These are phyloP conservation scores for Telfairia occidentalis DNA, from an alignment of 331 rosid genomes.

Conservation along the genomic window DNA sequence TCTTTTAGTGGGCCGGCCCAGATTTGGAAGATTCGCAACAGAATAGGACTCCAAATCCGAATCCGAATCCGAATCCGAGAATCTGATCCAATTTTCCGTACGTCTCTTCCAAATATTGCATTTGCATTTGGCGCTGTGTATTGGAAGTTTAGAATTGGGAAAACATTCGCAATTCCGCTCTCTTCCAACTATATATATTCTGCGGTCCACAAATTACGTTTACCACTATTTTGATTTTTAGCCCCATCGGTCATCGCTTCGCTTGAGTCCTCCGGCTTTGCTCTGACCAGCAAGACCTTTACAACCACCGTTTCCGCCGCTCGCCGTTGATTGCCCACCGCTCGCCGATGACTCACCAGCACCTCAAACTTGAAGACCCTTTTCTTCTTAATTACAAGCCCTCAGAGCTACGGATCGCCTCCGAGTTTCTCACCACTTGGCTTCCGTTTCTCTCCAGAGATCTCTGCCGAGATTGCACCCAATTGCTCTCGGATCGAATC, in stretches of 20 bases:
- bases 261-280: neutral
- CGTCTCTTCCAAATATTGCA: neutral
- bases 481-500: slow-evolving; percentile 57
- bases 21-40: neutral
- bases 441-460: slow-evolving; percentile 80
- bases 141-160: neutral
- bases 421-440: slow-evolving; percentile 77
- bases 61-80: neutral
- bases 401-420: slow-evolving; percentile 69
- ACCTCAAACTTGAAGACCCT: slow-evolving; percentile 35
- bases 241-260: neutral
- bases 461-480: slow-evolving; percentile 61
- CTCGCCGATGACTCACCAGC: slow-evolving; percentile 32
- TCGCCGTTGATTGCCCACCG: slow-evolving; percentile 17
- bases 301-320: neutral
- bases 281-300: neutral
- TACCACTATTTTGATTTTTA: neutral
- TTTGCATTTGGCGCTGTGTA: neutral
- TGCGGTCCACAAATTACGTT: neutral
- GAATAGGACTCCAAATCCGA: neutral
- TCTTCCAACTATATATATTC: too few relatives aligned
- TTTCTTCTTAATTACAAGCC: slow-evolving; percentile 48
- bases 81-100: neutral
- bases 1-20: neutral
- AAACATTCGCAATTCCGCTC: neutral